Conservation (phyloP, 257 asterid genomes). For the Salvia miltiorrhiza region DNA sequence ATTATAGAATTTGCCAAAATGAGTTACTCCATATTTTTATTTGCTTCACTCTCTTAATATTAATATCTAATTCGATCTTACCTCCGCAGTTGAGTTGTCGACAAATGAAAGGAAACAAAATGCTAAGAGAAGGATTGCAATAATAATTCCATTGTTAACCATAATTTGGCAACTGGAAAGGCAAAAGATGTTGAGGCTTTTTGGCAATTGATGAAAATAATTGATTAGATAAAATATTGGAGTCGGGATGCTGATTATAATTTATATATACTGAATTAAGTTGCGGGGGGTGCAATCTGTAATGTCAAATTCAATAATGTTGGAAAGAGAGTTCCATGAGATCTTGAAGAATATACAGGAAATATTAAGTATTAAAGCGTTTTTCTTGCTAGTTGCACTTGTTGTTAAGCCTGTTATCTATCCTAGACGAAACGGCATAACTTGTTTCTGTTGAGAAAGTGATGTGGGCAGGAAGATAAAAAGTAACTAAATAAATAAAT, state of each 20-base stretch:
- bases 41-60: neutral
- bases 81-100: slow-evolving; percentile 39
- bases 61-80: neutral
- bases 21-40: neutral
- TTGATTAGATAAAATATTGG: neutral
- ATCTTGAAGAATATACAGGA: no score
- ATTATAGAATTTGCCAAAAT: neutral
- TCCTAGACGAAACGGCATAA: neutral
- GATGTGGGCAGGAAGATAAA: neutral
- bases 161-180: neutral
- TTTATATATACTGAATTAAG: no score
- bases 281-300: no score
- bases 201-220: neutral
- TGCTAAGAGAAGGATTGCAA: slow-evolving; percentile 19
- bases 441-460: neutral
- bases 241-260: neutral
- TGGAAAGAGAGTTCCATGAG: no score
- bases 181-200: neutral
- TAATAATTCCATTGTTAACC: slow-evolving; percentile 23
- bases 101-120: slow-evolving; percentile 18
- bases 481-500: neutral
- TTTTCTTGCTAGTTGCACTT: neutral
- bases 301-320: neutral
- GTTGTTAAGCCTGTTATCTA: neutral
- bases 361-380: neutral